Conservation (phyloP, 2,329 filamentous ascomycete genomes). For the Fusarium nygamai region DNA sequence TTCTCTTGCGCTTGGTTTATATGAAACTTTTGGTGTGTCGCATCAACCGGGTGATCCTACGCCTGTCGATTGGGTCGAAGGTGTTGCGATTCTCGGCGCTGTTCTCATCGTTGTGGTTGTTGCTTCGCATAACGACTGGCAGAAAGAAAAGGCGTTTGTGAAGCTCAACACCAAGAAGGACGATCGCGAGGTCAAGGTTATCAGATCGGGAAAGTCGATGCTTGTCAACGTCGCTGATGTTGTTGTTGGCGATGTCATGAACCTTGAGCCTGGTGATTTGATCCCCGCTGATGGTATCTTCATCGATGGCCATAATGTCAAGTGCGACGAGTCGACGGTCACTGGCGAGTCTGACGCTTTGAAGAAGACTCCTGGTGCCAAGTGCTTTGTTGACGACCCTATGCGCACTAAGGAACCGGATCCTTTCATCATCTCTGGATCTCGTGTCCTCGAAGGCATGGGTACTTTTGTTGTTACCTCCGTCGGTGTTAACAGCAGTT, state of each 20-base stretch:
- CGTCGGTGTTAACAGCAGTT: constrained; percentile 77
- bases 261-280: constrained; percentile 20
- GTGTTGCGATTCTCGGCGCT: constrained; percentile 18
- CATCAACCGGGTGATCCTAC: constrained; percentile 17
- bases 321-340: constrained; percentile 49
- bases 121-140: constrained; percentile 23
- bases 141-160: constrained; percentile 22
- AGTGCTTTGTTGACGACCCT: constrained; percentile 75
- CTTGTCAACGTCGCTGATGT: constrained; percentile 13
- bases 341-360: constrained; percentile 82
- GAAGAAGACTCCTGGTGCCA: constrained; percentile 72
- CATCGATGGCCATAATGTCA: constrained; percentile 21
- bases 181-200: constrained; percentile 24
- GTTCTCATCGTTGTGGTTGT: constrained; percentile 17
- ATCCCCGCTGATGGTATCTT: constrained; percentile 19
- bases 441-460: constrained; percentile 76
- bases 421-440: constrained; percentile 88
- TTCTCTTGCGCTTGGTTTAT: constrained; percentile 9
- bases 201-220: constrained; percentile 15
- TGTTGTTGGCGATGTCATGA: constrained; percentile 13
- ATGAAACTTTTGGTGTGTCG: constrained; percentile 6
- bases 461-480: constrained; percentile 80
- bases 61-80: constrained; percentile 20
- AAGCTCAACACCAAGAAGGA: constrained; percentile 26
- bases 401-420: constrained; percentile 77